Conservation (phyloP, 768 basidiomycete genomes). For the Calocera cornea region DNA sequence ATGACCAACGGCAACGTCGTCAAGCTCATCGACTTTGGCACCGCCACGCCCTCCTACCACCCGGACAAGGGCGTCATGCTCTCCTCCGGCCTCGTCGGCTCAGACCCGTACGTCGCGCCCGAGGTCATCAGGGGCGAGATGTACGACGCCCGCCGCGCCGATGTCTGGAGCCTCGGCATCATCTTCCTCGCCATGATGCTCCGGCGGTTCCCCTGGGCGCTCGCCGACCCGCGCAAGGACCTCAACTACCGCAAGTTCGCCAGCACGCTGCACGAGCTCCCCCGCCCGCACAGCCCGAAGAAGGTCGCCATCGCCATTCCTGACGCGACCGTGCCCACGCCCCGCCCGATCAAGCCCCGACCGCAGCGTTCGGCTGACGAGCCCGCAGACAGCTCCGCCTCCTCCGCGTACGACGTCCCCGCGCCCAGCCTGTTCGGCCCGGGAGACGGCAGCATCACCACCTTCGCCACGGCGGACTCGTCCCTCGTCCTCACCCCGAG, state of each 20-base stretch:
- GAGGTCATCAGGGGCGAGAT: constrained; percentile 69
- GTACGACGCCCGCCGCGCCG: constrained; percentile 94
- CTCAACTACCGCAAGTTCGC: constrained; percentile 85
- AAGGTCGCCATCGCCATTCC: neutral
- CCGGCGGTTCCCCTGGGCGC: constrained; percentile 96
- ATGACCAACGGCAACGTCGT: constrained; percentile 88
- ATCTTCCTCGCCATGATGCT: constrained; percentile 99
- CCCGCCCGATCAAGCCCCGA: neutral
- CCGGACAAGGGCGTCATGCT: constrained; percentile 70
- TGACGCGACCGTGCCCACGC: neutral
- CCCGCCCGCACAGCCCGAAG: constrained; percentile 24
- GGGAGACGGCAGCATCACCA: neutral
- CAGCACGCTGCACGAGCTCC: constrained; percentile 80
- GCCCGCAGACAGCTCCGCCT: neutral
- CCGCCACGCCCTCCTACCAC: constrained; percentile 96
- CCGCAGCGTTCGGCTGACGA: neutral
- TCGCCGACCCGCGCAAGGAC: constrained; percentile 88
- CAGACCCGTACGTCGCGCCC: constrained; percentile 95
- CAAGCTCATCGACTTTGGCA: constrained; percentile 99
- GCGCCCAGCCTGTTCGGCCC: neutral
- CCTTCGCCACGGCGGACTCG: neutral
- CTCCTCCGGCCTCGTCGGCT: constrained; percentile 86
- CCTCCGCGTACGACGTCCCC: neutral
- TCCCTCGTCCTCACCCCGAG: neutral
- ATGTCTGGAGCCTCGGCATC: constrained; percentile 96